Evolutionary conservation across 1,284 basidiomycete species (phyloP).

Genomic region (Sanghuangporus weigelae): DNA sequence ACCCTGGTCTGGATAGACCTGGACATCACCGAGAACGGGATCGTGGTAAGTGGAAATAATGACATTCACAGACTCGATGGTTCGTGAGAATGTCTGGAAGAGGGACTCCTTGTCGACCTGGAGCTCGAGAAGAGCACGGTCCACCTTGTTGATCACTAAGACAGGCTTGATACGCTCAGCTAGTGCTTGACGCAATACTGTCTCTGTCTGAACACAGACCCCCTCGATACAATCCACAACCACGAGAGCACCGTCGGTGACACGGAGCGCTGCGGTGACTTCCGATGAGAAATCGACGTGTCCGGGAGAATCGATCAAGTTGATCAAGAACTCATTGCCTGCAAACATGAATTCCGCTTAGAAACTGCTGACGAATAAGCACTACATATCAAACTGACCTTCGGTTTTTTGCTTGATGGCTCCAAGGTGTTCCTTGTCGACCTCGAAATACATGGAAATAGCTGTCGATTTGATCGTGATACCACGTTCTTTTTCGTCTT

Average conservation of each 20-base stretch:
- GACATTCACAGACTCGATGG: slow-evolving; percentile 98
- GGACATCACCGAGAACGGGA: slow-evolving; percentile 91
- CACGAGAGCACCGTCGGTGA: slow-evolving; percentile 97
- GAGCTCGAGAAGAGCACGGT: slow-evolving; percentile 98
- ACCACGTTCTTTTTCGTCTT: slow-evolving; percentile 99
- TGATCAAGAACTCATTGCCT: slow-evolving; percentile 99
- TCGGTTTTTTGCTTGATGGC: slow-evolving; percentile 93
- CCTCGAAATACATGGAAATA: slow-evolving; percentile 99
- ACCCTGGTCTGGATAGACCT: slow-evolving; percentile 98
- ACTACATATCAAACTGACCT: slow-evolving; percentile 41
- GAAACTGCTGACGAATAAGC: background rate
- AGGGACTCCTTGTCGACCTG: slow-evolving; percentile 97
- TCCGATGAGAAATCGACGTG: slow-evolving; percentile 99
- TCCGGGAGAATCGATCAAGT: slow-evolving; percentile 99
- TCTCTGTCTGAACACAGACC: slow-evolving; percentile 99
- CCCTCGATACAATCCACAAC: slow-evolving; percentile 99
- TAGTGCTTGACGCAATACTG: slow-evolving; percentile 96
- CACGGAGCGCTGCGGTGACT: slow-evolving; percentile 99
- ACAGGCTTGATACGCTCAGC: slow-evolving; percentile 99
- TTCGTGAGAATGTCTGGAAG: slow-evolving; percentile 97
- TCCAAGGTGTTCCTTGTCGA: slow-evolving; percentile 82
- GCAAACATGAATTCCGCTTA: slow-evolving; percentile 16
- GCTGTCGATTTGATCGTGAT: slow-evolving; percentile 99
- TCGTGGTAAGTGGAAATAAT: slow-evolving; percentile 99
- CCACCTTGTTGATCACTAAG: slow-evolving; percentile 99